A percentile compares a stretch with the other conserved stretches of the same genome.
Conservation (phyloP, 2,329 filamentous ascomycete species). For the Stylonectria norvegica region DNA sequence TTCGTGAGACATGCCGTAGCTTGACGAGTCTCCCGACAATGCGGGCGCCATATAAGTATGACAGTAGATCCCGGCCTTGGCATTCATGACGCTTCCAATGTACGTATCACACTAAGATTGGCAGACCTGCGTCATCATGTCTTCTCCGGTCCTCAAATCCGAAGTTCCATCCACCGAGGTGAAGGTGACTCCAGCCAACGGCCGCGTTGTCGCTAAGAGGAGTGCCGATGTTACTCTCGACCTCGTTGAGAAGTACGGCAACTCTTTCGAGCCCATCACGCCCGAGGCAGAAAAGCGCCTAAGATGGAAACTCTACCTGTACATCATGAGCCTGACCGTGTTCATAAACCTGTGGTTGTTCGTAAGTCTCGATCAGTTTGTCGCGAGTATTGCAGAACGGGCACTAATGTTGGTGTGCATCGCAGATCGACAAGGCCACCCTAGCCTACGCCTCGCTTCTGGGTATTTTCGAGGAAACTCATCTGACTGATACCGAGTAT, state of each 20-base stretch:
- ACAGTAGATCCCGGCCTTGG: no score
- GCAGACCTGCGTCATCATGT: constrained; percentile 3
- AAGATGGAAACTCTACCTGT: constrained; percentile 5
- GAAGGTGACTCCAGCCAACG: constrained; percentile 4
- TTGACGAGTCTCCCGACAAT: no score
- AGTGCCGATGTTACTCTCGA: constrained; percentile 7
- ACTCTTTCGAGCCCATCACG: constrained; percentile 4
- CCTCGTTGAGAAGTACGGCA: constrained; percentile 6
- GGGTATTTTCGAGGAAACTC: constrained; percentile 40
- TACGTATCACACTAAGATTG: no score
- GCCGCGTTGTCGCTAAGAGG: constrained; percentile 5
- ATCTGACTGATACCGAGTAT: constrained; percentile 35
- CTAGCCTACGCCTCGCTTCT: constrained; percentile 39
- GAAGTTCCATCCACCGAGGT: constrained; percentile 1
- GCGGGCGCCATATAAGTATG: no score
- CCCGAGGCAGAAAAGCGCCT: constrained; percentile 3
- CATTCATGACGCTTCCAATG: no score
- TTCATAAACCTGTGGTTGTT: constrained; percentile 1
- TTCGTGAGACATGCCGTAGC: neutral
- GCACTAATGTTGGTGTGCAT: neutral
- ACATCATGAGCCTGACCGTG: constrained; percentile 1
- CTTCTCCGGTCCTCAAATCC: constrained; percentile 1
- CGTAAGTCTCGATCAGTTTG: neutral
- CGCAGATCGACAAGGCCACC: constrained; percentile 39
- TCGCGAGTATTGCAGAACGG: neutral